Base-by-base conservation (phyloP, 2,329 filamentous ascomycete genomes). In the Dactylonectria estremocensis region DNA sequence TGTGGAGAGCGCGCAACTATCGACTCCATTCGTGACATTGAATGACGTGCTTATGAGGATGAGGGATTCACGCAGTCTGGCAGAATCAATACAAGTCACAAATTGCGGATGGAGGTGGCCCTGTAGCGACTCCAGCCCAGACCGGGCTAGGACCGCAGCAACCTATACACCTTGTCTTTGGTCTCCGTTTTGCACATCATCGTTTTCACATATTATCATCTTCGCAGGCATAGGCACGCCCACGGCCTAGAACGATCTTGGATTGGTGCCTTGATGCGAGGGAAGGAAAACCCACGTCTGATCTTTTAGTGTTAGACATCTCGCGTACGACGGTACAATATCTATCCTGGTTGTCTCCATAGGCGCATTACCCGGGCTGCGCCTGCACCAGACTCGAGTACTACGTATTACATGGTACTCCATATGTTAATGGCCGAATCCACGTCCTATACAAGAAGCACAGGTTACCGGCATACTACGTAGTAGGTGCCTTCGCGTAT, bases 1-100 rank as follows among this genome's bases (percentile, higher is more conserved):
- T 53, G 55, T 50, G 43, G 37, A 24, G 58, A 56, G 46, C 49
- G 16, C 13, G 31, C 43, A 57, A n/a, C 13, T n/a, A 53, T 50
- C 31, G 14, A 55, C 49, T 37, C 31, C 63, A 18, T 60, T 31
- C 28, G 20, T 58, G 22, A 35, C 66, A 37, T 43, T 59, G 33
- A 37, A 71, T 72, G 69, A 69, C 68, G 63, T 31, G 18, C 10
- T 6, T 37, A 56, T 64, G 61, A 68, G 64, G 54, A 40, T 13
- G 24, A 18, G 18, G 8, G 33, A 59, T 55, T 54, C 35, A 66
- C 45, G 20, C 46, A 37, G 45, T 31, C 20, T 28, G 5, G 35
- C 46, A 24, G 45, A 37, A 58, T 59, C 28, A 28, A n/a, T 37
- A 18, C 57, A 31, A 28, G 45, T 52, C 49, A 59, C 31, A 40